phyloP scores from a whole-genome alignment of 2,329 filamentous ascomycete species.

The Fusarium verrucosum region DNA sequence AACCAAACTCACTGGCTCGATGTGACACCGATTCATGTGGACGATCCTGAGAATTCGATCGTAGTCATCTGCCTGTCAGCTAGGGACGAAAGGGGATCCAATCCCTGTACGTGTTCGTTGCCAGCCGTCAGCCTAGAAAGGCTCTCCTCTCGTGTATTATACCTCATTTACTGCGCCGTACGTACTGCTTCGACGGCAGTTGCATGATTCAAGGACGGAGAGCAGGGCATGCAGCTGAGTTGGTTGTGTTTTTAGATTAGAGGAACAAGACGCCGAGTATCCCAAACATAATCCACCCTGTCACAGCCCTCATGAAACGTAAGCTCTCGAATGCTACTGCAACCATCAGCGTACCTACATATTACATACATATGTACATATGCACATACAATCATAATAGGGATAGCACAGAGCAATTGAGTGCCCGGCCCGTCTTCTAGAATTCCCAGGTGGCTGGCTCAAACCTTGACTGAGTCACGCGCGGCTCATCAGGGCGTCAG shows the following conservation, averaged over 20 bases:
- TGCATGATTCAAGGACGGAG: slow-evolving; percentile 1
- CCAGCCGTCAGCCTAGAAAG: neutral
- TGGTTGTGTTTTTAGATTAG: slow-evolving; percentile 34
- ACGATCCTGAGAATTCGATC: slow-evolving; percentile 38
- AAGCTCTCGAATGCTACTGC: slow-evolving; percentile 18
- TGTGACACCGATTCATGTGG: slow-evolving; percentile 41
- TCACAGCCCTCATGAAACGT: slow-evolving; percentile 27
- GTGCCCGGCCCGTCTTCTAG: slow-evolving; percentile 27
- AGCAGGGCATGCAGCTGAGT: slow-evolving; percentile 11
- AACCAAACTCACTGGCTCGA: slow-evolving; percentile 15
- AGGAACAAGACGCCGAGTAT: slow-evolving; percentile 31
- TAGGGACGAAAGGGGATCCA: neutral
- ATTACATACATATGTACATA: no score
- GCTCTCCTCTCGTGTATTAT: slow-evolving; percentile 2
- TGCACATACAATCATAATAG: no score
- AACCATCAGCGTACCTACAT: no score
- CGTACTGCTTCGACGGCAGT: slow-evolving; percentile 22
- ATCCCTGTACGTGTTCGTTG: slow-evolving; percentile 14
- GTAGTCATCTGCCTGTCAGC: slow-evolving; percentile 18
- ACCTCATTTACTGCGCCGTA: slow-evolving; percentile 24
- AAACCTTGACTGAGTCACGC: neutral
- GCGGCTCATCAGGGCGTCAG: slow-evolving; percentile 15
- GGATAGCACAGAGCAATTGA: slow-evolving; percentile 2
- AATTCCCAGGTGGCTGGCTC: slow-evolving; percentile 25
- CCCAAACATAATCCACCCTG: slow-evolving; percentile 30